Evolutionary conservation across 2,329 filamentous ascomycete genomes (phyloP).

Genomic region (Alternaria infectoria): DNA sequence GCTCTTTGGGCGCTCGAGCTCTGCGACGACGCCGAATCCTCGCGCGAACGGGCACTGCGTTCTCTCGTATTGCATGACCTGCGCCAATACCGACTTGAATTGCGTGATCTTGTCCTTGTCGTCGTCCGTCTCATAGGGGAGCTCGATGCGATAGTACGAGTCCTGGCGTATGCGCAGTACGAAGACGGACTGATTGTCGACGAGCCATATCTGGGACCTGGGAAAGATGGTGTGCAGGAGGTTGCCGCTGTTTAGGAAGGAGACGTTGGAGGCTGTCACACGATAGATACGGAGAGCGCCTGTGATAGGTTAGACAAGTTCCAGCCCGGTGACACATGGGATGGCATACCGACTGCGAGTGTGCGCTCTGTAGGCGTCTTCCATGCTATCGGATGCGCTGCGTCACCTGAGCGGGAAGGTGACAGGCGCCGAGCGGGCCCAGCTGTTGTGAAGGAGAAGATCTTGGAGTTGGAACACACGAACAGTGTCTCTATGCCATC

Average conservation of each 20-base stretch:
- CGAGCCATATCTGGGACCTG: constrained; percentile 92
- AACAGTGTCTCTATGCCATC: constrained; percentile 72
- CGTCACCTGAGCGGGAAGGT: constrained; percentile 45
- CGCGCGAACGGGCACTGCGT: constrained; percentile 86
- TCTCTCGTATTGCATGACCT: constrained; percentile 83
- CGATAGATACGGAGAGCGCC: constrained; percentile 84
- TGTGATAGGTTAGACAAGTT: constrained; percentile 31
- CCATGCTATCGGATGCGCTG: constrained; percentile 70
- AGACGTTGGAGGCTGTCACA: constrained; percentile 78
- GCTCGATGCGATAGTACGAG: constrained; percentile 88
- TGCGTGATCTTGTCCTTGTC: constrained; percentile 69
- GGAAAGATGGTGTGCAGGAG: constrained; percentile 86
- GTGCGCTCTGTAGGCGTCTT: constrained; percentile 78
- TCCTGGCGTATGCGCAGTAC: constrained; percentile 84
- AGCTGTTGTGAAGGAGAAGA: constrained; percentile 66
- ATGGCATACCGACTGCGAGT: constrained; percentile 72
- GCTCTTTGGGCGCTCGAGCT: constrained; percentile 71
- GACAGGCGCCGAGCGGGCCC: constrained; percentile 44
- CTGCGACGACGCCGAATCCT: constrained; percentile 73
- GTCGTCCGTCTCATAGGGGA: constrained; percentile 70
- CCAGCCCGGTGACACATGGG: neutral
- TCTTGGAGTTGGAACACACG: constrained; percentile 73
- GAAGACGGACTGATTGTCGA: constrained; percentile 83
- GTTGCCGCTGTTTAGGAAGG: constrained; percentile 84
- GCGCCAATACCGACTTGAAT: constrained; percentile 72